Evolutionary conservation across 2,329 filamentous ascomycete genomes (phyloP), one percentile per base, ranked within the genome.

Genomic region (Elsinoe ampelina): DNA sequence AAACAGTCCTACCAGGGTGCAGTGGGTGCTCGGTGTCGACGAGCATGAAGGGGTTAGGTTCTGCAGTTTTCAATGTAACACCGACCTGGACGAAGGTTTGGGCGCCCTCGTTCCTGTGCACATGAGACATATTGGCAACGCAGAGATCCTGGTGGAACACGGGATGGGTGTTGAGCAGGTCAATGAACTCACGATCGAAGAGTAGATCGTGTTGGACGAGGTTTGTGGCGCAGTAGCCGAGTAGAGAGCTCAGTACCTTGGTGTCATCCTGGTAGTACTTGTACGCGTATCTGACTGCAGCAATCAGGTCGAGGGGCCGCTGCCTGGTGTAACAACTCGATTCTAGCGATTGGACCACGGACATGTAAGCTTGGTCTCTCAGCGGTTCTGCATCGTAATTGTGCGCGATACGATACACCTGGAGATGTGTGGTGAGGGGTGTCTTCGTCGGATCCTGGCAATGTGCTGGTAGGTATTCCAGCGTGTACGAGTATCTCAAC

Each of bases 61-160:
- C 35, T 11, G 34, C 19, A 19, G 48, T 35, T 10, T 13, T 52
- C 48, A 52, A 11, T 26, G 32, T 15, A 30, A 20, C 35, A 13
- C 48, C 48, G 17, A 52, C 48, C n/a, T 52, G 48, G 17, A 52
- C 38, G n/a, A 52, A 52, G 13, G 48, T 52, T n/a, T 52, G 48
- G 10, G 48, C 48, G 12, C 48, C 48, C 7, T 30, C 26, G 26
- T 30, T 30, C 7, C 26, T 5, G 7, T 30, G 26, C 26, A 30
- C 26, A 8, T 30, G 26, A 30, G 48, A 32, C 48, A 52, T 52
- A 19, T 39, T 52, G 10, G 48, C 48, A 2, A 52, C 48, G 19
- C 48, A 52, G 12, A 52, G 35, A 19, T 52, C 48, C 35, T 52
- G 48, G 17, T 52, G 48, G 38, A 52, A 52, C 13, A 52, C 32